Evolutionary conservation across 495 filamentous ascomycete genomes (phyloP).

Genomic region (Lasiosphaeria ovina): DNA sequence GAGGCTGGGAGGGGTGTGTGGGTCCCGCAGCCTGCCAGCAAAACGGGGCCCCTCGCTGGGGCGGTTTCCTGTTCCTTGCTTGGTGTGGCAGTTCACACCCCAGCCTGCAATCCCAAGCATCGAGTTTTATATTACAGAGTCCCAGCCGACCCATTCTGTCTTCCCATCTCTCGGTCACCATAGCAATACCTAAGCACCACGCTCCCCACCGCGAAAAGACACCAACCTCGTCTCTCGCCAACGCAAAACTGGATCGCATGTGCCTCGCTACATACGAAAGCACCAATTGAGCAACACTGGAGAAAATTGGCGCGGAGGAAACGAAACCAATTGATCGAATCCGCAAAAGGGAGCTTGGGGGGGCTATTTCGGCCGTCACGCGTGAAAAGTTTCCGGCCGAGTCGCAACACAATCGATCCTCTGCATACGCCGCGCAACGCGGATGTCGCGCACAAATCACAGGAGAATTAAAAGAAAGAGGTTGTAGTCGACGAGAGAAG

Average conservation of each 20-base stretch:
- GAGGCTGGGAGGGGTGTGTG: conserved; percentile 9
- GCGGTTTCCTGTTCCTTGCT: conserved; percentile 29
- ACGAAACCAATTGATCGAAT: not conserved
- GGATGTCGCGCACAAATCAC: too few species aligned
- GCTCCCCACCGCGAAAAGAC: conserved; percentile 3
- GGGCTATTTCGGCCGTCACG: too few species aligned
- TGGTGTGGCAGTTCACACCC: not conserved
- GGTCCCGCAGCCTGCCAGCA: conserved; percentile 19
- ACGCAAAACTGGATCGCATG: conserved; percentile 14
- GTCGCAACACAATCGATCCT: too few species aligned
- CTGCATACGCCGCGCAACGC: too few species aligned
- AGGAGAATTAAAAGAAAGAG: too few species aligned
- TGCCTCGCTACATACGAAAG: conserved; percentile 1
- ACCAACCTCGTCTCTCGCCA: conserved; percentile 4
- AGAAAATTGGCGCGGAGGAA: conserved; percentile 3
- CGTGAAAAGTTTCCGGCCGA: too few species aligned
- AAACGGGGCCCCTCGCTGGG: conserved; percentile 16
- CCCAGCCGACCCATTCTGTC: conserved; percentile 13
- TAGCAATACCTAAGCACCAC: conserved; percentile 23
- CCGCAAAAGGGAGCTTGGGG: not conserved
- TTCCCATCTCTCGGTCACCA: conserved; percentile 19
- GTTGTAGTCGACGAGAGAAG: too few species aligned
- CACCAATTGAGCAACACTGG: not conserved
- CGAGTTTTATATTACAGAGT: conserved; percentile 36
- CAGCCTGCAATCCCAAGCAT: conserved; percentile 20